Percentiles rank a stretch among this genome's conserved stretches.
These are phyloP conservation scores for Magnusiomyces paraingens DNA, from an alignment of 1,139 yeast genomes.

Conservation along the genomic window DNA sequence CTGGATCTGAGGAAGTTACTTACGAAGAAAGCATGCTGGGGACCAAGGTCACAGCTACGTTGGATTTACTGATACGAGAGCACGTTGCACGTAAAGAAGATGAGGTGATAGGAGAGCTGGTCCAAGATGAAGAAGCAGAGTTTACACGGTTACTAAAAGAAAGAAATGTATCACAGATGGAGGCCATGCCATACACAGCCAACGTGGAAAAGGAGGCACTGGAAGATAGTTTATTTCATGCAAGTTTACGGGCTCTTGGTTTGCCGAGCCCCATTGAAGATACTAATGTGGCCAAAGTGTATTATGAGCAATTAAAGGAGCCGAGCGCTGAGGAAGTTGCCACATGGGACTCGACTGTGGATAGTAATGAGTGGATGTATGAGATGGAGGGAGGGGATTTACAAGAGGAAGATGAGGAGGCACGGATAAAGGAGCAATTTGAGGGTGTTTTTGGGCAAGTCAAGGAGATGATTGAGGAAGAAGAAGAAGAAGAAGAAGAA, in stretches of 20 bases:
- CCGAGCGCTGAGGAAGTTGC: conserved; percentile 22
- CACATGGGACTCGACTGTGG: conserved; percentile 22
- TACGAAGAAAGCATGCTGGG: conserved; percentile 9
- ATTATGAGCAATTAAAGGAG: conserved; percentile 3
- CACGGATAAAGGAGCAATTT: conserved; percentile 12
- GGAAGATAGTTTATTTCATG: background rate
- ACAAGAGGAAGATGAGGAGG: background rate
- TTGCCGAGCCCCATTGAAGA: background rate
- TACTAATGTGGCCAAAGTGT: background rate
- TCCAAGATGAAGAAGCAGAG: background rate
- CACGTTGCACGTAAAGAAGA: background rate
- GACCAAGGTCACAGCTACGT: conserved; percentile 2
- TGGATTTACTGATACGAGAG: conserved; percentile 4
- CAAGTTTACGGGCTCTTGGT: background rate
- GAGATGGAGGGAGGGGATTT: conserved; percentile 3
- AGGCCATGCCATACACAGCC: background rate
- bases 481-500: conserved; percentile 5
- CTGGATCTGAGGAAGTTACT: background rate
- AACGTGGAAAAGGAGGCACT: conserved; percentile 1
- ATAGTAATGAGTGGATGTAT: conserved; percentile 26
- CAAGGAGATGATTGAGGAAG: conserved; percentile 15
- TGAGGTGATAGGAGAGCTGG: background rate
- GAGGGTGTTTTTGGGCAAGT: conserved; percentile 9
- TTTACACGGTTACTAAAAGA: background rate
- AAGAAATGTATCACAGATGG: background rate